Evolutionary conservation across 305 asterid species (phyloP).

Genomic region (Petunia hybrid): DNA sequence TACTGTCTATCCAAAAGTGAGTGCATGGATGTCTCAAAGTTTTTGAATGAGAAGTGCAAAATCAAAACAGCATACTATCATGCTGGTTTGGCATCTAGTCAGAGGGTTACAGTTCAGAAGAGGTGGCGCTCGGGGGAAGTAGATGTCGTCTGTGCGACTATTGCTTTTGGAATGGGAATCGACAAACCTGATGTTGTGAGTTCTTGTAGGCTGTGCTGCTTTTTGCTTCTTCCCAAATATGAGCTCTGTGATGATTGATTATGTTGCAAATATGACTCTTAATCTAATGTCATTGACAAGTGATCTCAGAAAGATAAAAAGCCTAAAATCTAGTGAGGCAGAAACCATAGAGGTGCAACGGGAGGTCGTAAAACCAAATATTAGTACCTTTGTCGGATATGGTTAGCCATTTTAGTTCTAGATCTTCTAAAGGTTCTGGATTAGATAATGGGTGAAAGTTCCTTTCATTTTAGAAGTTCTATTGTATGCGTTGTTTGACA

Average conservation of each 20-base stretch:
- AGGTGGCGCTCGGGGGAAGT: slow-evolving; percentile 92
- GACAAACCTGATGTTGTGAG: slow-evolving; percentile 99
- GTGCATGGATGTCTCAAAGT: slow-evolving; percentile 81
- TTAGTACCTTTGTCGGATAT: not conserved
- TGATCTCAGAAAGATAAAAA: slow-evolving; percentile 2
- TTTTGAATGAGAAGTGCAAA: slow-evolving; percentile 75
- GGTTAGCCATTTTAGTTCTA: slow-evolving; percentile 19
- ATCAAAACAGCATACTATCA: slow-evolving; percentile 81
- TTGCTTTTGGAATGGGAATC: slow-evolving; percentile 99
- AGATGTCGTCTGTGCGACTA: slow-evolving; percentile 92
- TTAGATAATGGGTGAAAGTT: not conserved
- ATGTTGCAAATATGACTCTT: slow-evolving; percentile 22
- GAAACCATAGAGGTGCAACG: slow-evolving; percentile 7
- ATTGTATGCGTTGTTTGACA: slow-evolving; percentile 2
- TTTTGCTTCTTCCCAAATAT: slow-evolving; percentile 26
- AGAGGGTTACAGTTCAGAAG: slow-evolving; percentile 83
- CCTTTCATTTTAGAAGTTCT: not conserved
- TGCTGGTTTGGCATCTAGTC: slow-evolving; percentile 93
- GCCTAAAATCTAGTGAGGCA: not conserved
- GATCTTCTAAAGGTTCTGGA: not conserved
- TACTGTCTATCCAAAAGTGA: slow-evolving; percentile 96
- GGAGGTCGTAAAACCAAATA: not conserved
- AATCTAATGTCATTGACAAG: not conserved
- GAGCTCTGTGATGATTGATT: slow-evolving; percentile 3
- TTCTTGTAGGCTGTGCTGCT: slow-evolving; percentile 33